Evolutionary conservation across 106 monocot genomes (phyloP), one percentile per base, ranked within the genome.

Genomic region (Chionographis japonica): DNA sequence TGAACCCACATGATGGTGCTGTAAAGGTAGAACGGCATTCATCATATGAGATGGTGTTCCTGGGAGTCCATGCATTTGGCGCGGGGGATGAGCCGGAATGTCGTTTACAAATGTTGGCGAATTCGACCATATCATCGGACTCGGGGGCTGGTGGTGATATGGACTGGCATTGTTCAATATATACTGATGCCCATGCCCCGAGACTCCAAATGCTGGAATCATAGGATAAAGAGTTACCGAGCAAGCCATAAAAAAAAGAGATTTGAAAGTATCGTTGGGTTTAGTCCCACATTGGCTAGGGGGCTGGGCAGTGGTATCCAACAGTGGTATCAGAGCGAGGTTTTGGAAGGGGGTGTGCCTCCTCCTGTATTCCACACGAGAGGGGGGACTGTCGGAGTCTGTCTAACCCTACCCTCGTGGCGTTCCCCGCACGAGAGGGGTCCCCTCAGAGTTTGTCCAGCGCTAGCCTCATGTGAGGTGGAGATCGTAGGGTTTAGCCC

Each of bases 111-210:
- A 79, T 53, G 84, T 70, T 36, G 87, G 82, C 8, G 84, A 82
- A 59, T 78, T 78, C 3, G 77, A 69, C 93, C 93, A 93, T 37
- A 79, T 58, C 56, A 79, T 73, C 37, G 77, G 68, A 50, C 72
- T 52, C 37, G 78, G 59, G 17, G 77, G 56, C 4, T 57, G 69
- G 59, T 61, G 77, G 57, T 57, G 68, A 68, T 69, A 83, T 49
- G 78, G 38, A 55, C 63, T 79, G 15, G 91, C 81, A 74, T 78
- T 85, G 35, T 66, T 86, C 90, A 81, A 84, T 42, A 74, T 50
- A 67, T 81, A 83, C 42, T 90, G 83, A 81, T 84, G 74, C 8
- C 88, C 85, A 78, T 80, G 85, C 61, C 81, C 84, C 17, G 87
- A 65, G 61, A 73, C 50, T 11, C 66, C 85, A 68, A 77, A 60